Evolutionary conservation across 176 grass and related monocot genomes (phyloP).

Genomic region (Alopecurus myosuroides): DNA sequence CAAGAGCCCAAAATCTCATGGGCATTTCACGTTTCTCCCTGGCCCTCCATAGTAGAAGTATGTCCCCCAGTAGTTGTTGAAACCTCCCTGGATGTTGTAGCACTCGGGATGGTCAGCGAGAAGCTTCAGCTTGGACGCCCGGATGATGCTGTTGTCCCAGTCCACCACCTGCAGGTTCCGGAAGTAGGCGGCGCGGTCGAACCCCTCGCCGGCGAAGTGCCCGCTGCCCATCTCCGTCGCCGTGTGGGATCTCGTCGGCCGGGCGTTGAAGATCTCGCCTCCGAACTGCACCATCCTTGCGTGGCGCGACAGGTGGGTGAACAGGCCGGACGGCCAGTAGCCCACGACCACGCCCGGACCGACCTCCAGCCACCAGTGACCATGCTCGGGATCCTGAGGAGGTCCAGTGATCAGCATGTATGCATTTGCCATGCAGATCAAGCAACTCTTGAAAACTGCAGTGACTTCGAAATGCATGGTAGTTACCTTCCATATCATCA

Average conservation of each 20-base stretch:
- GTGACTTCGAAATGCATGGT: background rate
- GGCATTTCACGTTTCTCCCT: conserved; percentile 66
- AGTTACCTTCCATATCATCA: conserved; percentile 77
- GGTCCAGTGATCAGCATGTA: background rate
- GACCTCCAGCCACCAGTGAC: conserved; percentile 82
- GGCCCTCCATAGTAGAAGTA: conserved; percentile 93
- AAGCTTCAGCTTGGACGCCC: conserved; percentile 46
- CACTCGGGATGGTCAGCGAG: conserved; percentile 73
- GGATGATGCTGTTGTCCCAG: conserved; percentile 87
- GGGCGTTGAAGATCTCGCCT: conserved; percentile 69
- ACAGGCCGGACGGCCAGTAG: conserved; percentile 86
- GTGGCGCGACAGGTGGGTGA: conserved; percentile 71
- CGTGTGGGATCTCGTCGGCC: conserved; percentile 53
- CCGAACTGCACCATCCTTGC: conserved; percentile 92
- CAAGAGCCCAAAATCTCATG: conserved; percentile 8
- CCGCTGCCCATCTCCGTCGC: conserved; percentile 92
- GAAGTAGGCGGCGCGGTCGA: conserved; percentile 74
- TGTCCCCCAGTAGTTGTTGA: conserved; percentile 55
- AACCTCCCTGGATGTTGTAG: conserved; percentile 69
- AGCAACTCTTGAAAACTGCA: background rate
- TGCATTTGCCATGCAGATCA: background rate
- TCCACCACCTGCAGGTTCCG: conserved; percentile 81
- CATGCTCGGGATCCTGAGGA: conserved; percentile 76
- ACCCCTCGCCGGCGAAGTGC: conserved; percentile 61
- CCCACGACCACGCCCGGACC: conserved; percentile 57